Base-by-base conservation (phyloP, 176 grass and related monocot species). In the Ampelocalamus luodianensis region DNA sequence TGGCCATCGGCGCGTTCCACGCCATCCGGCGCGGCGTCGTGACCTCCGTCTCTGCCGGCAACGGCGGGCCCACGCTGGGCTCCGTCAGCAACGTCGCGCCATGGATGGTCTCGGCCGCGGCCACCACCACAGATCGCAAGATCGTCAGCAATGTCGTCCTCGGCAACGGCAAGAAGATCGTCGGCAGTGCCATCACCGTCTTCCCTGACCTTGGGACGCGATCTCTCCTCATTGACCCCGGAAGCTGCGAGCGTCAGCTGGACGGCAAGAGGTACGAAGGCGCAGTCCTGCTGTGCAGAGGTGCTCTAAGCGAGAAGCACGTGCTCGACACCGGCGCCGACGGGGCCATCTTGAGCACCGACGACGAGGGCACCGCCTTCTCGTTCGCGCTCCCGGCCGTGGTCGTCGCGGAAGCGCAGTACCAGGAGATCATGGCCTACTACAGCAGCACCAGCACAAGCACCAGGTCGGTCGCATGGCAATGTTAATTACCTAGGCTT, bases 1-100 rank as follows among this genome's bases (percentile, higher is more conserved):
- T 38, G 2, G 76, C 75, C 76, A 39, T 85, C 37, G 87, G 81
- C 3, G 15, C 75, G 8, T 89, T 89, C 81, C 81, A 79, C 13
- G 76, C 87, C 7, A 74, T 74, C 54, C 44, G 12, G 68, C 37
- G 46, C 6, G 82, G 82, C 4, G 26, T 79, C 13, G 42, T 89
- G 18, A 67, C 24, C 0, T 76, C 81, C 4, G 56, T 46, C 27
- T 22, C 82, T 1, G 76, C 8, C 3, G 82, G 87, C 0, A 89
- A 89, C 68, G 1, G 3, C 0, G 76, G 75, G 8, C 87, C 76
- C 5, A 4, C 17, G 16, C 8, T 71, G 42, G 82, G 68, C 26
- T 14, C 42, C 3, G 67, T 84, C 16, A 26, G 26, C 22, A 89
- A 85, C 36, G 46, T 84, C 13, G 81, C 81, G 36, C 87, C 87